These are phyloP conservation scores for Hamigera avellanea DNA, from an alignment of 495 filamentous ascomycete species.

Conservation along the genomic window DNA sequence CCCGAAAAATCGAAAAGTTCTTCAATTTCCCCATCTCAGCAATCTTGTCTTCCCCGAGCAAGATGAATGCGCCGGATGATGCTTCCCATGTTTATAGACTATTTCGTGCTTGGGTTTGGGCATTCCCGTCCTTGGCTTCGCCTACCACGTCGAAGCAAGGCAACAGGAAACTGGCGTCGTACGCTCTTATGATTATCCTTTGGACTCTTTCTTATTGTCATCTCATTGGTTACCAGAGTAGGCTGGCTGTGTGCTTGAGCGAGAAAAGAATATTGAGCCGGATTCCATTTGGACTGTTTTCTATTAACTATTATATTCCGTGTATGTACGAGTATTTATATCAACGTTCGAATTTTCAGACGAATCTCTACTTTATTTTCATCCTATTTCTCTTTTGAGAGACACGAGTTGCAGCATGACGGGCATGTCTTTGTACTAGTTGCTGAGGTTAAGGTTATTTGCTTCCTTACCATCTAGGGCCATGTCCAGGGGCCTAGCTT, in stretches of 20 bases:
- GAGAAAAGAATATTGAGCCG: slow-evolving; percentile 15
- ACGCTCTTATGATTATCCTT: slow-evolving; percentile 9
- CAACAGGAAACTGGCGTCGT: slow-evolving; percentile 7
- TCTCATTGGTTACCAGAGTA: slow-evolving; percentile 9
- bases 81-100: slow-evolving; percentile 6
- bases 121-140: slow-evolving; percentile 3
- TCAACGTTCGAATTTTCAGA: too few relatives aligned
- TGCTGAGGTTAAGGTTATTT: too few relatives aligned
- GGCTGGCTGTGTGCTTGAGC: slow-evolving; percentile 15
- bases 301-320: slow-evolving; percentile 5
- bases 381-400: too few relatives aligned
- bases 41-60: too few relatives aligned
- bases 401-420: too few relatives aligned
- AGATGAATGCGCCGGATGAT: too few relatives aligned
- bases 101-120: slow-evolving; percentile 11
- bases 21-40: too few relatives aligned
- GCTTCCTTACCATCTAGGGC: too few relatives aligned
- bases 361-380: too few relatives aligned
- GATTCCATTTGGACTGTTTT: slow-evolving; percentile 5
- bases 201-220: slow-evolving; percentile 6
- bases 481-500: too few relatives aligned
- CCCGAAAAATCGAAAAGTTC: too few relatives aligned
- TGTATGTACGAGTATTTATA: slow-evolving; percentile 5
- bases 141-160: slow-evolving; percentile 10
- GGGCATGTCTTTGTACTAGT: too few relatives aligned